Conservation (phyloP, 1,139 yeast genomes). For the Candida sojae region DNA sequence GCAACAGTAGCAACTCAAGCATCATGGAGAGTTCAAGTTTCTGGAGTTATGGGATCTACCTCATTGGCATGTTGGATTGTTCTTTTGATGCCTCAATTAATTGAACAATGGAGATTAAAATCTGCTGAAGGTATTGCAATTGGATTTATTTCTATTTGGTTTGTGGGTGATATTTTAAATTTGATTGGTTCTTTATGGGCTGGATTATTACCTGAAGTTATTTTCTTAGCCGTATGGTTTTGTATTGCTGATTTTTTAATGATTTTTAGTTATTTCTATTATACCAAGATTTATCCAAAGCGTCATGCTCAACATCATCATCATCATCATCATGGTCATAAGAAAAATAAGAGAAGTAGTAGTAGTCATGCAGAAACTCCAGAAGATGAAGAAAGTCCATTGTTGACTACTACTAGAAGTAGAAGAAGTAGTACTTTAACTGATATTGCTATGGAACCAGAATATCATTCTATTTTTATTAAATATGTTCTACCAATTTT, state of each 20-base stretch:
- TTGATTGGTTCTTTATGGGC: constrained; percentile 75
- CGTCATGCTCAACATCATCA: constrained; percentile 21
- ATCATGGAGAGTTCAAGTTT: constrained; percentile 17
- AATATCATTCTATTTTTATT: constrained; percentile 45
- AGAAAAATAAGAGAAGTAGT: constrained; percentile 1
- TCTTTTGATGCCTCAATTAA: constrained; percentile 73
- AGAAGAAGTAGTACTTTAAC: constrained; percentile 48
- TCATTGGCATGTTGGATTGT: constrained; percentile 80
- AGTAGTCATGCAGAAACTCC: constrained; percentile 2
- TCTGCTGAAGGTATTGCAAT: constrained; percentile 80
- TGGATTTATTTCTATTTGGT: constrained; percentile 70
- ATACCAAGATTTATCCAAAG: constrained; percentile 45
- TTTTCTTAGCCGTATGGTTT: constrained; percentile 73
- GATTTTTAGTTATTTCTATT: constrained; percentile 62
- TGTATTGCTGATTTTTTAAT: constrained; percentile 68
- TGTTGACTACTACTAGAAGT: constrained; percentile 22
- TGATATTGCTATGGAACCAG: constrained; percentile 46
- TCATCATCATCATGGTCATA: constrained; percentile 6
- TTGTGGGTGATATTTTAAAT: constrained; percentile 71
- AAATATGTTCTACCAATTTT: constrained; percentile 60
- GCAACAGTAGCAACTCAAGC: background rate
- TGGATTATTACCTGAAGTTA: constrained; percentile 65
- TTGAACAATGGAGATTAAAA: constrained; percentile 79
- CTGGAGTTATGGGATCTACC: constrained; percentile 70
- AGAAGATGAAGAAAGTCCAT: constrained; percentile 16